These are phyloP conservation scores for Sclerotinia sclerotiorum DNA, from an alignment of 2,329 filamentous ascomycete genomes.

Conservation along the genomic window DNA sequence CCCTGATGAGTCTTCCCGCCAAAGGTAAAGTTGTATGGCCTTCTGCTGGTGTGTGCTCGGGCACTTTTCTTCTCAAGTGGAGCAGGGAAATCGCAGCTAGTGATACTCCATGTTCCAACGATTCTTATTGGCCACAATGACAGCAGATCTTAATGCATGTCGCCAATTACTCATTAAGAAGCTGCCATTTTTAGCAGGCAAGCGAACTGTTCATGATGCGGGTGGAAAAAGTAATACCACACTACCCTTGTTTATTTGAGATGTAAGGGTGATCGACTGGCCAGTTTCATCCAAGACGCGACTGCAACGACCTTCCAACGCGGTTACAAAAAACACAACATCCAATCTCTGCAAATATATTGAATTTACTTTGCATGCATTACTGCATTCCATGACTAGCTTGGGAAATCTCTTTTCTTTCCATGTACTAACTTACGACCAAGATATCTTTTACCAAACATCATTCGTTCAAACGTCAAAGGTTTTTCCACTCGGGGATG, in stretches of 20 bases:
- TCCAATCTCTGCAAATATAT: conserved; percentile 6
- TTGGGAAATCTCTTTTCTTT: background rate
- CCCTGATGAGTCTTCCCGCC: background rate
- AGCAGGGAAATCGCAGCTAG: too few species aligned
- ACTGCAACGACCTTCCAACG: conserved; percentile 2
- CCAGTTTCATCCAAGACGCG: conserved; percentile 8
- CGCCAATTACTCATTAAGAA: too few species aligned
- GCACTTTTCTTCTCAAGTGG: background rate
- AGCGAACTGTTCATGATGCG: background rate
- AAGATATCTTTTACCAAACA: background rate
- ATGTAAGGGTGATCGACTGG: conserved; percentile 2
- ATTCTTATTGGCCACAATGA: too few species aligned
- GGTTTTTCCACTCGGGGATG: background rate
- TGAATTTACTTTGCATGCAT: background rate
- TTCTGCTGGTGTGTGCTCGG: background rate
- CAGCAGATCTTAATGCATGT: too few species aligned
- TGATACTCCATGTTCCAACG: background rate
- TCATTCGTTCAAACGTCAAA: background rate
- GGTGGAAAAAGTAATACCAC: too few species aligned
- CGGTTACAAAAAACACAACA: conserved; percentile 16
- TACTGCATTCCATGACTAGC: background rate
- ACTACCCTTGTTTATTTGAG: background rate
- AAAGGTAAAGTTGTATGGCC: too few species aligned
- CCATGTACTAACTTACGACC: background rate
- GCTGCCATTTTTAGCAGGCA: background rate